Base-by-base conservation (phyloP, 2,329 filamentous ascomycete species). In the Biscogniauxia marginata region DNA sequence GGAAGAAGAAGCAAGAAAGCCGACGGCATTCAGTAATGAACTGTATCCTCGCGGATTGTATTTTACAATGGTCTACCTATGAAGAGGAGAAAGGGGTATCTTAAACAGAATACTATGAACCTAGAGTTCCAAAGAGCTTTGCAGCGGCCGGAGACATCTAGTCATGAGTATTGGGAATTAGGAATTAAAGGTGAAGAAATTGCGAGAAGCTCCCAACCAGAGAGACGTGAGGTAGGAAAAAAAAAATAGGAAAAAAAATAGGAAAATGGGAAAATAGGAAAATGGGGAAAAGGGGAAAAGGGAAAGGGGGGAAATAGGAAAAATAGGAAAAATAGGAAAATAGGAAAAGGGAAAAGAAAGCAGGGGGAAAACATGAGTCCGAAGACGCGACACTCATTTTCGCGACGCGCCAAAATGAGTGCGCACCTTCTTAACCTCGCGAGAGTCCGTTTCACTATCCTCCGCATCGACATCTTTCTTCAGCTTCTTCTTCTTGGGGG, bases 401-500 rank as follows among this genome's bases (percentile, higher is more conserved):
- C 82, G 75, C 24, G 75, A 74, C 0, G 80, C 79, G 16, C 82
- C 82, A 67, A 85, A 85, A 64, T 82, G 82, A 2, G 82, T 84
- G 59, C 83, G 75, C 53, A 83, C 80, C 70, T 85, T 79, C 66
- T 80, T 85, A 45, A 74, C 69, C 55, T 81, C 79, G 49, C 72
- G 71, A 16, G 76, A 74, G 54, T 87, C 84, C 20, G 78, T 81
- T 71, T 87, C 84, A 70, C 83, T 86, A 56, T 87, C 84, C 22
- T 83, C 75, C 3, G 59, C 73, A 48, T 68, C 71, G 4, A 70
- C 71, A 4, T 73, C 76, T 24, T 76, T 76, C 66, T 81, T 83
- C 68, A 80, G 81, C 69, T 80, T 81, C 62, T 81, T 79, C 70
- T 83, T 85, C 63, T 70, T 78, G 45, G 59, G 58, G 62, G 75